phyloP scores from a whole-genome alignment of 495 filamentous ascomycete species.

The Staphylotrichum tortipilum region DNA sequence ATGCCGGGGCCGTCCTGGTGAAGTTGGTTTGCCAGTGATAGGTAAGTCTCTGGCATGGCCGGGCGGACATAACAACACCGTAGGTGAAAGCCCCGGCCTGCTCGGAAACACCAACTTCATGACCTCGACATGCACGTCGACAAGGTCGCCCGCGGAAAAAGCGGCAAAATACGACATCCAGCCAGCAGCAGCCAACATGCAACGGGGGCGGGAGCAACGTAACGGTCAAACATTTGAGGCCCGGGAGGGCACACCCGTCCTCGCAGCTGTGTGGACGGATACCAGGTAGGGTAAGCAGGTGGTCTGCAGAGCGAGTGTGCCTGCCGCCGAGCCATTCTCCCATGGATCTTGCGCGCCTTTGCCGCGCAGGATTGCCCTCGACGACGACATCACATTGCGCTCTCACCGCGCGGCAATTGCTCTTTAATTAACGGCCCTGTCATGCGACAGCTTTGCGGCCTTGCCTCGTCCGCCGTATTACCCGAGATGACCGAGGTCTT shows the following conservation, averaged over 20 bases:
- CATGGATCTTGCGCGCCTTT: constrained; percentile 1
- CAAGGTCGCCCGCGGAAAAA: too few relatives aligned
- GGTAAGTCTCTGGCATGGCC: too few relatives aligned
- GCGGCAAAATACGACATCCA: background rate
- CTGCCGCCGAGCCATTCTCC: background rate
- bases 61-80: background rate
- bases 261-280: too few relatives aligned
- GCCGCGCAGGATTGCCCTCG: background rate
- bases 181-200: background rate
- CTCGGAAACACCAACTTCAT: background rate
- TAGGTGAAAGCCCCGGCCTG: too few relatives aligned
- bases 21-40: too few relatives aligned
- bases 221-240: background rate
- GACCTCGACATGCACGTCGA: background rate
- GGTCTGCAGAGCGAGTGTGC: too few relatives aligned
- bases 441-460: background rate
- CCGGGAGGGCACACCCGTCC: background rate
- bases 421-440: background rate
- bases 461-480: background rate
- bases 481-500: constrained; percentile 1
- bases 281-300: too few relatives aligned
- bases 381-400: background rate
- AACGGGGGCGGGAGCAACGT: background rate
- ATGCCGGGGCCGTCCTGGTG: too few relatives aligned
- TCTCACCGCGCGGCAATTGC: background rate